Percentiles rank a stretch among this genome's conserved stretches.
Evolutionary conservation across 2,329 filamentous ascomycete genomes (phyloP).

Genomic region (Pseudopithomyces chartarum): DNA sequence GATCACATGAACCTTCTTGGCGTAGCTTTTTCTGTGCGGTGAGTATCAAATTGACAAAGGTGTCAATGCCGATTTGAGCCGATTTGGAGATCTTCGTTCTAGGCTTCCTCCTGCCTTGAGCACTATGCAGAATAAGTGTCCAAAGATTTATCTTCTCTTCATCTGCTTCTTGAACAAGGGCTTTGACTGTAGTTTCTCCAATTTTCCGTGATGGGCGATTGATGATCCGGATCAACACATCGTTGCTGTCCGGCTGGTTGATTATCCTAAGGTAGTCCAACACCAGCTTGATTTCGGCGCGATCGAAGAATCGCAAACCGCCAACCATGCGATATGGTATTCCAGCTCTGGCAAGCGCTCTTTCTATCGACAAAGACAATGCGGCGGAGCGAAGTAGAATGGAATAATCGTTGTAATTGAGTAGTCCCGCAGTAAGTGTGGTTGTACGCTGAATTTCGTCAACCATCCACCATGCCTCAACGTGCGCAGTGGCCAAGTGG

Average conservation of each 20-base stretch:
- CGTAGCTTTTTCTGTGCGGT: conserved; percentile 60
- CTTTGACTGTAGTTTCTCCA: conserved; percentile 77
- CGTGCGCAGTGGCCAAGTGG: conserved; percentile 68
- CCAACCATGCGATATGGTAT: conserved; percentile 93
- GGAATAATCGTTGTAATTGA: conserved; percentile 78
- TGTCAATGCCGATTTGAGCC: conserved; percentile 61
- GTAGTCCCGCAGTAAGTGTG: conserved; percentile 72
- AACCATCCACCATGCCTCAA: conserved; percentile 88
- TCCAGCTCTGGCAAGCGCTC: conserved; percentile 76
- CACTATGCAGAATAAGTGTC: conserved; percentile 68
- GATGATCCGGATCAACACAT: conserved; percentile 80
- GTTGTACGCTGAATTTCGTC: conserved; percentile 76
- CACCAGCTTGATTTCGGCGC: conserved; percentile 83
- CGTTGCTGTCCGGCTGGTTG: conserved; percentile 83
- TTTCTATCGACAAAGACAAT: conserved; percentile 85
- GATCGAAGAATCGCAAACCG: conserved; percentile 89
- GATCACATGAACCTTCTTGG: conserved; percentile 42
- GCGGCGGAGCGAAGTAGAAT: conserved; percentile 85
- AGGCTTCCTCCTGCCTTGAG: conserved; percentile 57
- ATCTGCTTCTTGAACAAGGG: conserved; percentile 77
- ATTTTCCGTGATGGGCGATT: conserved; percentile 83
- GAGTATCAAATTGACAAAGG: conserved; percentile 65
- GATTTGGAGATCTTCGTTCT: conserved; percentile 61
- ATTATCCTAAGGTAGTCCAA: conserved; percentile 88
- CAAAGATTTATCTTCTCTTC: conserved; percentile 72